Evolutionary conservation across 1,139 yeast species (phyloP).

Genomic region (Waltiozyma solani): DNA sequence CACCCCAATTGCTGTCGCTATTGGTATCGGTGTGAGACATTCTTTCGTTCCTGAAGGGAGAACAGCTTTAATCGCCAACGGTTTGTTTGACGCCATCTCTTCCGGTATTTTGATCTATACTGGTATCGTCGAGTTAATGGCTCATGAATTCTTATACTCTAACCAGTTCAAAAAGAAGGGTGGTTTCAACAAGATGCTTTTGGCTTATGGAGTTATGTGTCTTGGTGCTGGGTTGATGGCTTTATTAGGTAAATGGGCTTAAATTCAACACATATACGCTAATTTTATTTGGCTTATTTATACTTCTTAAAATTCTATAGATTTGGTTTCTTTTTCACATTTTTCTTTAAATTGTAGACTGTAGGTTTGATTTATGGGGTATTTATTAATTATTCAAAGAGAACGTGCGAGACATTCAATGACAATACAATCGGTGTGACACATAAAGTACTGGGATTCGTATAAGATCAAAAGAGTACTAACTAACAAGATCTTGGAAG

Average conservation of each 20-base stretch:
- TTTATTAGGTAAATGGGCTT: constrained; percentile 84
- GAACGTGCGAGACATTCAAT: no score
- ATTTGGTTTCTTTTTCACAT: no score
- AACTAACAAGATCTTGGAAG: no score
- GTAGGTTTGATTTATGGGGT: no score
- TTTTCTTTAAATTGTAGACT: no score
- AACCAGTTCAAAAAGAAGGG: constrained; percentile 39
- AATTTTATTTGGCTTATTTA: no score
- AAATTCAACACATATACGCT: constrained; percentile 12
- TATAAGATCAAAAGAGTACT: no score
- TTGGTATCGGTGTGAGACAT: constrained; percentile 75
- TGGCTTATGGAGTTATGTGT: constrained; percentile 35
- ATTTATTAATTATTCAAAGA: no score
- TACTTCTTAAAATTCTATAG: no score
- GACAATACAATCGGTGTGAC: no score
- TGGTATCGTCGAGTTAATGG: constrained; percentile 81
- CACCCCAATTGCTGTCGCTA: constrained; percentile 78
- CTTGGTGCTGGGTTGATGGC: constrained; percentile 82
- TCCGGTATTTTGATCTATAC: constrained; percentile 82
- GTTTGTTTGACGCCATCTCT: constrained; percentile 74
- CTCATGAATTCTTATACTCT: constrained; percentile 68
- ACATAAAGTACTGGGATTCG: no score
- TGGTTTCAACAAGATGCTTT: constrained; percentile 23
- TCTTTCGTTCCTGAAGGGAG: constrained; percentile 58
- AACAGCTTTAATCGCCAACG: constrained; percentile 60